Evolutionary conservation across 192 early-diverging fungal species (phyloP), one percentile per base, ranked within the genome.

Genomic region (Linnemannia schmuckeri): DNA sequence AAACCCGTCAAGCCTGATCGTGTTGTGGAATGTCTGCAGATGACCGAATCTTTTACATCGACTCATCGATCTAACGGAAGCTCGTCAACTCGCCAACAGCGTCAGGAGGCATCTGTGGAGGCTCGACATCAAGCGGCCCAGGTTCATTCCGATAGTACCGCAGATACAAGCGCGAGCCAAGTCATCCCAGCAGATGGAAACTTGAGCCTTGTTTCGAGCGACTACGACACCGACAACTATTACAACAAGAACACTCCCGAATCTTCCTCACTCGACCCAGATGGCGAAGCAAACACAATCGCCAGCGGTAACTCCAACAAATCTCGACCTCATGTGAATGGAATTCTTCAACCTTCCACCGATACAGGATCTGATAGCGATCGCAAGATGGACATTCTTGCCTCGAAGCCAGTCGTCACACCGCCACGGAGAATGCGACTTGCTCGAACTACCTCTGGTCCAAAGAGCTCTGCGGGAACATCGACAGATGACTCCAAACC

Each of bases 1-100:
- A 90, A 90, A n/a, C 89, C 89, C 37, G 79, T 90, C 30, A 85
- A 80, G 61, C 27, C 75, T 10, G 87, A 85, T 6, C 76, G 89
- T 3, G 63, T 90, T 17, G 55, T 88, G 52, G 86, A 88, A 33
- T 88, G 86, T 75, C 37, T 88, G 37, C 80, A 78, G 63, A 82
- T 75, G 74, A 22, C 38, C 6, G 85, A 68, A 18, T 20, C 35
- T 7, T 38, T 27, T n/a, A 57, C 20, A 44, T 66, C 46, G 38
- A 10, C 70, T 37, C 27, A 42, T 30, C 44, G 24, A 24, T 15
- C 68, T 5, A 69, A 20, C n/a, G 20, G 35, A 54, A 12, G 30
- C 17, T 24, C 69, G 35, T 42, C 40, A 54, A 10, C 63, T 33
- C 57, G 40, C 6, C 75, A 76, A 24, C 44, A 33, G n/a, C 33